Evolutionary conservation across 2,329 filamentous ascomycete species (phyloP), one percentile per base, ranked within the genome.

Genomic region (Curvularia verruculosa): DNA sequence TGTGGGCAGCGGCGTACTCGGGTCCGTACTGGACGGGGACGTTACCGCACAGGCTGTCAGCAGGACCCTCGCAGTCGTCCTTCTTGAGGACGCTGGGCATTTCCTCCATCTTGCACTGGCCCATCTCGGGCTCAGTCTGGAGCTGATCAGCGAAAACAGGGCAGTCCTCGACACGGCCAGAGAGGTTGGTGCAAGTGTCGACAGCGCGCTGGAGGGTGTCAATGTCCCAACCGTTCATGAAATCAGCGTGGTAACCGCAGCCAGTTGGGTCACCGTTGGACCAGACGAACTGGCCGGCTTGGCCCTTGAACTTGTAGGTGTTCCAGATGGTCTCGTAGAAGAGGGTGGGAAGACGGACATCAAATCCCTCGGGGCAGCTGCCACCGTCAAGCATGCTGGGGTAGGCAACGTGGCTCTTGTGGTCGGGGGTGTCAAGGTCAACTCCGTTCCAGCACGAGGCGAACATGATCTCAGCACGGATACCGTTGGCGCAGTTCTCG

Each of bases 401-500:
- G 74, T 84, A 91, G 19, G 79, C 66, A 81, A 88, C 86, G 81
- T 91, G 90, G 64, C 82, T 82, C 75, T 82, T 79, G 80, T 86
- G 86, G 78, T 88, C 81, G 46, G 80, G 77, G 41, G 88, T 79
- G 56, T 83, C 84, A 40, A 81, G 80, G 36, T 82, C 73, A 59
- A 79, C 75, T 43, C 88, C 89, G 77, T 91, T 85, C 83, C 89
- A 91, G 83, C 89, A 91, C 6, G 87, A 90, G 3, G 89, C 89
- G 79, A 91, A 89, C 80, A 90, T 88, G 46, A 90, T 78, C 68
- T 91, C 87, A 56, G 85, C 82, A 52, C 89, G 86, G 52, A 91
- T 88, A 56, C 94, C 94, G 69, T 96, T 84, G n/a, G 79, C 78
- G 79, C 94, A 98, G 78, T 94, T 87, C 52, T 83, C 83, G 71